Evolutionary conservation across 1,284 basidiomycete genomes (phyloP).

Genomic region (Rhodotorula sp.): DNA sequence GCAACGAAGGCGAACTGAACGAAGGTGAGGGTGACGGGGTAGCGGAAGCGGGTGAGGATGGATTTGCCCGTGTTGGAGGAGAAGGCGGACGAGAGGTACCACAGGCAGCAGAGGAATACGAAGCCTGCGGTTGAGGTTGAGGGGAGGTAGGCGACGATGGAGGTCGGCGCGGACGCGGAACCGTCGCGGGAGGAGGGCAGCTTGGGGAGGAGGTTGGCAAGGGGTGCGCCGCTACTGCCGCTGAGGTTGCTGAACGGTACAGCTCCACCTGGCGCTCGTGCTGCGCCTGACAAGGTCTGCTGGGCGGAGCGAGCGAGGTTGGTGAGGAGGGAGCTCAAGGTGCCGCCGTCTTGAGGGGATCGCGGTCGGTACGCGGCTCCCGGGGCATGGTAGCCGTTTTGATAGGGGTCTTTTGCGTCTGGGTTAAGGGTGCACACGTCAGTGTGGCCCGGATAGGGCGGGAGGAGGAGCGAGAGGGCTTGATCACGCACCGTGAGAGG

Average conservation of each 20-base stretch:
- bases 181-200: background rate
- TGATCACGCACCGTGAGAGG: constrained; percentile 4
- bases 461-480: background rate
- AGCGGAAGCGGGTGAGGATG: constrained; percentile 65
- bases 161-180: background rate
- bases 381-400: background rate
- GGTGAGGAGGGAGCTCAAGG: constrained; percentile 12
- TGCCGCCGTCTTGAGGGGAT: constrained; percentile 20
- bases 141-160: constrained; percentile 15
- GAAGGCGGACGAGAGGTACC: constrained; percentile 76
- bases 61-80: constrained; percentile 87
- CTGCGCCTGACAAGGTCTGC: constrained; percentile 2
- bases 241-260: background rate
- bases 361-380: constrained; percentile 7
- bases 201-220: constrained; percentile 8
- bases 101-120: constrained; percentile 67
- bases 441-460: background rate
- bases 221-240: background rate
- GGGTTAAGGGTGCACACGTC: too few relatives aligned
- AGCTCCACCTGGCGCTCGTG: background rate
- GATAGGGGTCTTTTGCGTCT: constrained; percentile 21
- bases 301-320: constrained; percentile 3
- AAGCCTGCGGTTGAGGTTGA: constrained; percentile 43
- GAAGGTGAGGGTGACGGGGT: constrained; percentile 74
- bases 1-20: constrained; percentile 96